Conservation (phyloP, 345 rosid species). For the Lepidium africanum region DNA sequence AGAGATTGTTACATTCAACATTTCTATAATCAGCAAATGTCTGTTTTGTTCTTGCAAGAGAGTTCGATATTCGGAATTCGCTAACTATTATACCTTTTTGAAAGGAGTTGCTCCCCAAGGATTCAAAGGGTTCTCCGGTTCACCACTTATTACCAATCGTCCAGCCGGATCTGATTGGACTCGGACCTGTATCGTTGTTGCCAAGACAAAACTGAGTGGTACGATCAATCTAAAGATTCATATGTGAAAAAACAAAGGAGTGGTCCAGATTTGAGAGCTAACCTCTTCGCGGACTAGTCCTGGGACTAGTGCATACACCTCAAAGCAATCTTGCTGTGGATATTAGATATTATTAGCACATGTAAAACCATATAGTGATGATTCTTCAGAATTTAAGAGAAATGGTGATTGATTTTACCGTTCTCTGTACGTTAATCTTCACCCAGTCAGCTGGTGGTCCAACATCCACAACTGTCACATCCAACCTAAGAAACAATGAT, state of each 20-base stretch:
- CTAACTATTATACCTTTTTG: conserved; percentile 49
- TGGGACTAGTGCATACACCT: conserved; percentile 89
- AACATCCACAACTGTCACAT: conserved; percentile 57
- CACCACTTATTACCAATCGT: conserved; percentile 82
- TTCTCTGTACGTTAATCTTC: conserved; percentile 78
- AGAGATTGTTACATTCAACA: background rate
- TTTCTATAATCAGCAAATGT: background rate
- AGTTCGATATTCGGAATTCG: background rate
- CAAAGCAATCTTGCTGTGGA: conserved; percentile 77
- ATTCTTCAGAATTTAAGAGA: background rate
- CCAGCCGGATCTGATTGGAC: conserved; percentile 97
- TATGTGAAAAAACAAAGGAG: background rate
- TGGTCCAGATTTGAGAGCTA: conserved; percentile 6
- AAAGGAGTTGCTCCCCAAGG: conserved; percentile 96
- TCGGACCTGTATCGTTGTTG: conserved; percentile 49
- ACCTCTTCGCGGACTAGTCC: conserved; percentile 94
- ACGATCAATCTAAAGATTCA: background rate
- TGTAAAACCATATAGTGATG: background rate
- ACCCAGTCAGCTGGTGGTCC: conserved; percentile 97
- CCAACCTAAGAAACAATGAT: conserved; percentile 32
- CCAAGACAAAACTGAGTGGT: background rate
- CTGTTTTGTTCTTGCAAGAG: background rate
- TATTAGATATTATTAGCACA: background rate
- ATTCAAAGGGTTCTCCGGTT: conserved; percentile 80
- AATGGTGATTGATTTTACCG: conserved; percentile 31